Base-by-base conservation (phyloP, 1,139 yeast genomes). In the Candida buenavistaensis region DNA sequence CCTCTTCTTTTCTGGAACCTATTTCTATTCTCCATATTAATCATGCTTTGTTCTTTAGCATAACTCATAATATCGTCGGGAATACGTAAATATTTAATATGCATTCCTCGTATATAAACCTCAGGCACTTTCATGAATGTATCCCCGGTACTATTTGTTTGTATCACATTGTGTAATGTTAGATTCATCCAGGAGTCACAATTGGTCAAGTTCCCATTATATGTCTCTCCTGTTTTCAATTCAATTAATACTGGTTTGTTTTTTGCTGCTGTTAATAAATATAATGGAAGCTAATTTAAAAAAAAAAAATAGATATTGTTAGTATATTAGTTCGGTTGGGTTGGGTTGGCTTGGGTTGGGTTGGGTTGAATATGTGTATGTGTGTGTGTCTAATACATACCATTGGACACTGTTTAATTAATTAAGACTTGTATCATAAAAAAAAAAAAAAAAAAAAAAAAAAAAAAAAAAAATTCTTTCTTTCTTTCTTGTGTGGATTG, bases 161-260 rank as follows among this genome's bases (percentile, higher is more conserved):
- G 90, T 35, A 82, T 78, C 14, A 85, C 97, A 47, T 89, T 82
- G 28, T 72, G 72, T 38, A 94, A 70, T 1, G 96, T 87, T 49
- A 94, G 70, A 57, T 92, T 92, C 98, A 94, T 94, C 90, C 95
- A 88, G 26, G 88, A 82, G 57, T 94, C 98, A 51, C 96, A 89
- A 53, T 86, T 85, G 40, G 81, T 78, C 44, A 94, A 71, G 42
- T 78, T 79, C 26, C 99, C 99, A 53, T 84, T 86, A 40, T 89
- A 71, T 10, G 94, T 82, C 54, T 88, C 97, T 22, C 97, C 97
- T 38, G 84, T 82, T 59, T 94, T 94, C 57, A 94, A 77, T 61
- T 92, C 98, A 38, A 94, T 89, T 54, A 85, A 75, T 54, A 92
- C 75, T 26, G 89, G 87, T 54, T 87, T 90, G 40, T 89, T 92